Base-by-base conservation (phyloP, 73 alveolate species). In the Stentor roeselii region DNA sequence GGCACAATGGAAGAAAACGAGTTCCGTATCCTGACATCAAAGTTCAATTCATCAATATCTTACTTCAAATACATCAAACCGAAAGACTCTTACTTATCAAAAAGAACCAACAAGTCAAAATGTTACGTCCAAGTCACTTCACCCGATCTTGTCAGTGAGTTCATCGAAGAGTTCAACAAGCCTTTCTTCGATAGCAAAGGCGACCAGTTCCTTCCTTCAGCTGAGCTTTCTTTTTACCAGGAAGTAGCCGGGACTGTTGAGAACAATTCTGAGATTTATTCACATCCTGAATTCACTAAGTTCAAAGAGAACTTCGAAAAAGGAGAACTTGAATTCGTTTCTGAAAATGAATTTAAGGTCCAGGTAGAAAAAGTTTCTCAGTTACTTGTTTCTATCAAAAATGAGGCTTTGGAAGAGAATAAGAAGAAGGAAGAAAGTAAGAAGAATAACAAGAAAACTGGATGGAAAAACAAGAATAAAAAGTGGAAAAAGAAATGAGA, bases 161-260 rank as follows among this genome's bases (percentile, higher is more conserved):
- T 50, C 21, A 11, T 50, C 6, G 67, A 50, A 11, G 67, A 50
- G 21, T 50, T 50, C 67, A 50, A 50, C 21, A 50, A 50, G 21
- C 67, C 67, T 50, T 50, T 50, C 21, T 50, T 50, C 67, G 67
- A 50, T 50, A 50, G 67, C 21, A 50, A 50, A 50, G 67, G 67
- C 21, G 67, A 50, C 6, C 67, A 50, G 21, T 50, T 50, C 21
- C 67, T 50, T 21, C 67, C 67, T 11, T 21, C 6, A 50, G 67
- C 67, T 50, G 67, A 50, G 21, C 21, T 50, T 11, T 50, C 67
- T 6, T 50, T 50, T 50, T 50, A 11, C 21, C 67, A 50, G 21
- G 67, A 50, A 50, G 67, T 50, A 11, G 67, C 67, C 67, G 30
- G 21, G 21, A 21, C 21, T 50, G 21, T 50, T 50, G 30, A 6